A percentile compares a stretch with the other conserved stretches of the same genome.
Conservation (phyloP, 306 rosid species). For the Vicia faba region DNA sequence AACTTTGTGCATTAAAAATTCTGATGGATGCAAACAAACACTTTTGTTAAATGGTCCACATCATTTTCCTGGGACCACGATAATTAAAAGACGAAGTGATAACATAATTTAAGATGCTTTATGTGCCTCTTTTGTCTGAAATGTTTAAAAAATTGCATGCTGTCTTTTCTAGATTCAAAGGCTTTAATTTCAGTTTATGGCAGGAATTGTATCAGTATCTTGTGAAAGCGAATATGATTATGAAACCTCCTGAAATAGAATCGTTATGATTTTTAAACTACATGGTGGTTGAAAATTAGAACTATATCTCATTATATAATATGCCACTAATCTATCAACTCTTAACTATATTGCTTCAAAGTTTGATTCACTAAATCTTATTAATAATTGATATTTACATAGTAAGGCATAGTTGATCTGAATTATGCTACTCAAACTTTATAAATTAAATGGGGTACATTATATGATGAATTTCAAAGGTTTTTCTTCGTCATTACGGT, state of each 20-base stretch:
- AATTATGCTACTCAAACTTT: slow-evolving; percentile 18
- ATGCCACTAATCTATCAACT: slow-evolving; percentile 26
- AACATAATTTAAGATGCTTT: slow-evolving; percentile 41
- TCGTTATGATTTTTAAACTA: slow-evolving; percentile 18
- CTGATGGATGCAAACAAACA: slow-evolving; percentile 21
- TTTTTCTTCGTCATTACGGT: background rate
- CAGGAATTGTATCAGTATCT: slow-evolving; percentile 26
- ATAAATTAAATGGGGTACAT: no score
- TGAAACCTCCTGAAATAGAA: slow-evolving; percentile 19
- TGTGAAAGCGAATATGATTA: slow-evolving; percentile 19
- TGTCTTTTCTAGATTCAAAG: slow-evolving; percentile 23
- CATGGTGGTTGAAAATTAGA: background rate
- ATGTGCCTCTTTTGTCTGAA: slow-evolving; percentile 36
- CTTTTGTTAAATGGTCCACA: slow-evolving; percentile 42
- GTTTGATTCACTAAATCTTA: slow-evolving; percentile 6
- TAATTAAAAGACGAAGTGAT: slow-evolving; percentile 30
- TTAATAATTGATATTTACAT: background rate
- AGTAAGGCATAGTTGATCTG: background rate
- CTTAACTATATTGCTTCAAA: slow-evolving; percentile 2
- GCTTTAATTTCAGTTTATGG: slow-evolving; percentile 31
- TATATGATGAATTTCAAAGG: background rate
- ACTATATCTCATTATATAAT: background rate
- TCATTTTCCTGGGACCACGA: slow-evolving; percentile 43
- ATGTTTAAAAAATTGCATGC: slow-evolving; percentile 32
- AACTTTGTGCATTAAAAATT: slow-evolving; percentile 36